Evolutionary conservation across 2,329 filamentous ascomycete genomes (phyloP), one percentile per base, ranked within the genome.

Genomic region (Fusarium tupiense): DNA sequence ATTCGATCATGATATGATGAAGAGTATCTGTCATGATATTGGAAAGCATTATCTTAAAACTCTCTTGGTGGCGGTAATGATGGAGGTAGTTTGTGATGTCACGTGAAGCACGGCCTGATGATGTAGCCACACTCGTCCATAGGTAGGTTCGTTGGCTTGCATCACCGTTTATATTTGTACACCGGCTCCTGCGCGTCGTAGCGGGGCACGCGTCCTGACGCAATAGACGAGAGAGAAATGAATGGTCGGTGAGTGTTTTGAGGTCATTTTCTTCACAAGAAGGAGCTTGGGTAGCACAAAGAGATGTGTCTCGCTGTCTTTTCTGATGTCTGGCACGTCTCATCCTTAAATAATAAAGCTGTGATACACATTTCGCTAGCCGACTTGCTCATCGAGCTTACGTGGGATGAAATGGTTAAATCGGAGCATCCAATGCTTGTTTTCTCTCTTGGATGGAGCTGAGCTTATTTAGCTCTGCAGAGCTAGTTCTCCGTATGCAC

Each of bases 41-140:
- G 44, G 38, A 59, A 69, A 53, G 44, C 29, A 31, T 56, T 59
- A 41, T 41, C 38, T 35, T 44, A 33, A n/a, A 38, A 31, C 20
- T 54, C 20, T 69, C 44, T 31, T 22, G 44, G 64, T 35, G 29
- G 31, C 26, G 56, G 49, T 58, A 52, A 71, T 71, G 44, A 31
- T 49, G 22, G 41, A 57, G 24, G 68, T 58, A 35, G 54, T 60
- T 22, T 64, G 24, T 38, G 13, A 54, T 52, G 46, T 75, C 74
- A 76, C 71, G 75, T 77, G 75, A 68, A 59, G 20, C 17, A 50
- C 9, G 33, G 41, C 26, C 43, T n/a, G 16, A 16, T 76, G 75
- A 66, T 71, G 70, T 59, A 59, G 67, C 59, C 71, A 74, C 71
- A 69, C 52, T 69, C 56, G 56, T 72, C 67, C 50, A 64, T 35